A percentile compares a stretch with the other conserved stretches of the same genome.
These are phyloP conservation scores for Globisporangium nagaii DNA, from an alignment of 352 stramenopile genomes.

Conservation along the genomic window DNA sequence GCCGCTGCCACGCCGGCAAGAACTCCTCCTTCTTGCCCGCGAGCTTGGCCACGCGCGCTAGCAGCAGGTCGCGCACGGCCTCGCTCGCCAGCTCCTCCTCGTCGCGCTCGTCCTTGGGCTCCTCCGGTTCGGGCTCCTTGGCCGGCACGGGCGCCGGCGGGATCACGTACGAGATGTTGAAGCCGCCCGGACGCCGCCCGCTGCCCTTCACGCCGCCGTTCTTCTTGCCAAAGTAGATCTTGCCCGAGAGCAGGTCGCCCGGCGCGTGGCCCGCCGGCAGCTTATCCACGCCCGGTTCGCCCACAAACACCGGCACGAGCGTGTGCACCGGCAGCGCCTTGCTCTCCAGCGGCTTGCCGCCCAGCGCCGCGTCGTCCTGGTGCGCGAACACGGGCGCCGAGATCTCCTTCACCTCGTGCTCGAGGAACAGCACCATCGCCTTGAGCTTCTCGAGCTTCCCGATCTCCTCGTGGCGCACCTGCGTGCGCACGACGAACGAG, in stretches of 20 bases:
- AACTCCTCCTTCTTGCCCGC: constrained; percentile 64
- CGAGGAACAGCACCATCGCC: constrained; percentile 70
- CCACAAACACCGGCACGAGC: constrained; percentile 67
- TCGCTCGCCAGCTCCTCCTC: constrained; percentile 65
- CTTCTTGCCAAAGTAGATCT: constrained; percentile 73
- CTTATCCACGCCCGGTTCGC: constrained; percentile 68
- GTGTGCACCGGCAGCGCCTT: constrained; percentile 43
- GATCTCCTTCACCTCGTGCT: constrained; percentile 72
- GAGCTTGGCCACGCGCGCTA: constrained; percentile 63
- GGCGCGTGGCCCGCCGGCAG: constrained; percentile 43
- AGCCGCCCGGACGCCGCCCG: constrained; percentile 57
- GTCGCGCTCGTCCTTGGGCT: constrained; percentile 60
- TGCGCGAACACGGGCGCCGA: constrained; percentile 50
- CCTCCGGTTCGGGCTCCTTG: constrained; percentile 63
- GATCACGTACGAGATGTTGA: constrained; percentile 73
- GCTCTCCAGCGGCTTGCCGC: constrained; percentile 50
- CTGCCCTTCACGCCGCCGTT: constrained; percentile 54
- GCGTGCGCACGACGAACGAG: constrained; percentile 59
- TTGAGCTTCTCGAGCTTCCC: constrained; percentile 78
- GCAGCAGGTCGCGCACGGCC: constrained; percentile 66
- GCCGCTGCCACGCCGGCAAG: constrained; percentile 34
- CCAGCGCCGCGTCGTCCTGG: constrained; percentile 57
- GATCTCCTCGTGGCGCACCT: constrained; percentile 82
- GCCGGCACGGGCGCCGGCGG: constrained; percentile 39
- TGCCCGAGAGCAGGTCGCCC: constrained; percentile 64